Evolutionary conservation across 2,329 filamentous ascomycete genomes (phyloP).

Genomic region (Cryoendolithus antarcticus): DNA sequence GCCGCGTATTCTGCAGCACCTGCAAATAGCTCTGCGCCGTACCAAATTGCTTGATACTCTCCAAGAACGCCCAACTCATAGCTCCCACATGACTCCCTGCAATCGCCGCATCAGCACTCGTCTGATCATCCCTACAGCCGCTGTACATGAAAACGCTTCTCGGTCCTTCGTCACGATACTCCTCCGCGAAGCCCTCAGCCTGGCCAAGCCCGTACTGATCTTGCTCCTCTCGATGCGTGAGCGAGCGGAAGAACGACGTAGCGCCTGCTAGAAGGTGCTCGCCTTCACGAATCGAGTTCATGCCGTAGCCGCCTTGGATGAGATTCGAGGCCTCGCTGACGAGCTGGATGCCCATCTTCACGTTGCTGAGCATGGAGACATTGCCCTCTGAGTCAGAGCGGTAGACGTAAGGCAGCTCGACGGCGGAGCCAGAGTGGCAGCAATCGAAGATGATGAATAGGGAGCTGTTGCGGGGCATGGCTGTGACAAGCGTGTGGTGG

Average conservation of each 20-base stretch:
- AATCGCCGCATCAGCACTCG: constrained; percentile 34
- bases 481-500: constrained; percentile 40
- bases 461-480: constrained; percentile 37
- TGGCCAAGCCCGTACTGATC: constrained; percentile 33
- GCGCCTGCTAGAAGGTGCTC: constrained; percentile 41
- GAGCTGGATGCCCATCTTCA: constrained; percentile 39
- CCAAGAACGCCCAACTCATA: constrained; percentile 37
- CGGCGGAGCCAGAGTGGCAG: constrained; percentile 48
- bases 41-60: constrained; percentile 28
- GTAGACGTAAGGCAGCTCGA: constrained; percentile 48
- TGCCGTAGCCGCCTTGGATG: constrained; percentile 37
- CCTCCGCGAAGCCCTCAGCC: constrained; percentile 26
- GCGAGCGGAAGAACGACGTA: constrained; percentile 40
- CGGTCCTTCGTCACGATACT: constrained; percentile 29
- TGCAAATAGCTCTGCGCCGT: constrained; percentile 28
- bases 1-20: constrained; percentile 29
- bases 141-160: constrained; percentile 40
- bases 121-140: constrained; percentile 41
- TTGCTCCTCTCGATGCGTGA: constrained; percentile 34
- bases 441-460: constrained; percentile 49
- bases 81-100: constrained; percentile 31
- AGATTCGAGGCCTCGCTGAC: constrained; percentile 38
- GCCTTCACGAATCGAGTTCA: constrained; percentile 37
- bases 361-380: constrained; percentile 42
- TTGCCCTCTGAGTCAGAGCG: constrained; percentile 45